Evolutionary conservation across 2,329 filamentous ascomycete genomes (phyloP).

Genomic region (Talaromyces sp.): DNA sequence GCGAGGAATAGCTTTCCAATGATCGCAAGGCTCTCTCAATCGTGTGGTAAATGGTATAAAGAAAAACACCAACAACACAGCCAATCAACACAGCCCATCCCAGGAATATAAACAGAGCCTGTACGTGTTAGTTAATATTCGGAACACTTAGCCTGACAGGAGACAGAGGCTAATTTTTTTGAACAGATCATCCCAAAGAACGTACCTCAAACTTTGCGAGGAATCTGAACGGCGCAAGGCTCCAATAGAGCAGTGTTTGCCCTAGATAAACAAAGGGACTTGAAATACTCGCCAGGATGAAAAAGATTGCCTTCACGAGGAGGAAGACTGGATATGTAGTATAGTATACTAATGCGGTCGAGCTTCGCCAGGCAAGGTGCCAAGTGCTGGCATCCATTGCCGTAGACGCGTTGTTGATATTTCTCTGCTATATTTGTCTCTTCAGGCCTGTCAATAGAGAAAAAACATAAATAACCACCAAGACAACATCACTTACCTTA

Average conservation of each 20-base stretch:
- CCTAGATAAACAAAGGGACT: slow-evolving; percentile 46
- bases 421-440: neutral
- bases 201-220: slow-evolving; percentile 47
- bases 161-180: neutral
- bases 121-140: neutral
- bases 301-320: slow-evolving; percentile 32
- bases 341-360: slow-evolving; percentile 24
- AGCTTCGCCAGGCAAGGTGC: slow-evolving; percentile 27
- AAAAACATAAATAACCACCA: neutral
- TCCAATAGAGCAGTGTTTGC: slow-evolving; percentile 33
- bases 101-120: slow-evolving; percentile 50
- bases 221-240: slow-evolving; percentile 45
- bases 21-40: slow-evolving; percentile 48
- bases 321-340: slow-evolving; percentile 34
- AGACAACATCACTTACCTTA: neutral
- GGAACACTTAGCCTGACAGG: neutral
- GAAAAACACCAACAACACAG: slow-evolving; percentile 53
- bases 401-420: neutral
- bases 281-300: slow-evolving; percentile 1
- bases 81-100: slow-evolving; percentile 64
- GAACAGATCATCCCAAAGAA: neutral
- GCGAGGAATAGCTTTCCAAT: neutral
- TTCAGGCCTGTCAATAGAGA: neutral
- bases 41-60: slow-evolving; percentile 53
- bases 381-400: slow-evolving; percentile 14